Base-by-base conservation (phyloP, 306 rosid species). In the Alnus glutinosa region DNA sequence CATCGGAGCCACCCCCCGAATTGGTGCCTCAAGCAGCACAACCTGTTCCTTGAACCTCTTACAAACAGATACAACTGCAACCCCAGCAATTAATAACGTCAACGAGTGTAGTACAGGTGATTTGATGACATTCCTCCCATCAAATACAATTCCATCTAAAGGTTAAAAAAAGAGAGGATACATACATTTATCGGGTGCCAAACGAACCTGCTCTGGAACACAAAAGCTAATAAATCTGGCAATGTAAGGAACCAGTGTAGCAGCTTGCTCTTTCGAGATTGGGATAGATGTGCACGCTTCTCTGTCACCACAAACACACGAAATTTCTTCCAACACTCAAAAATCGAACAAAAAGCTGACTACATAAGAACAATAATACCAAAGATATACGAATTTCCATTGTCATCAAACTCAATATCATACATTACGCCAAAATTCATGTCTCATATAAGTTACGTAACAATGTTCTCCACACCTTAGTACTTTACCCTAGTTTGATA, bases 1-100 rank as follows among this genome's bases (percentile, higher is more conserved):
- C 90, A 95, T 18, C 1, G 98, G 99, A 79, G 89, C 96, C 76
- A 93, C 94, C 28, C 98, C 99, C 3, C 93, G 86, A 6, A 95
- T 77, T 30, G 99, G 99, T n/a, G 92, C 88, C 67, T 87, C 91
- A 83, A 93, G 90, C 79, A 88, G 72, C 85, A 88, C 15, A 66
- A 91, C 96, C 73, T 78, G 92, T 55, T 91, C 98, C 81, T 88
- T 95, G 50, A 95, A 81, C 88, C 85, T 88, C 91, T 77, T 90
- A 81, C 99, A 95, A 78, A 93, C 92, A 80, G 82, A 83, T 84
- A 91, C 16, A 72, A 95, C 98, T 95, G 83, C 85, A 86, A 58
- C 44, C 50, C 59, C 13, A 18, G 71, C 71, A 80, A 80, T 55
- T n/a, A 67, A 68, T 78, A 44, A 71, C 77, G 77, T 15, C 19